Evolutionary conservation across 2,329 filamentous ascomycete genomes (phyloP).

Genomic region (Fragosphaeria purpurea): DNA sequence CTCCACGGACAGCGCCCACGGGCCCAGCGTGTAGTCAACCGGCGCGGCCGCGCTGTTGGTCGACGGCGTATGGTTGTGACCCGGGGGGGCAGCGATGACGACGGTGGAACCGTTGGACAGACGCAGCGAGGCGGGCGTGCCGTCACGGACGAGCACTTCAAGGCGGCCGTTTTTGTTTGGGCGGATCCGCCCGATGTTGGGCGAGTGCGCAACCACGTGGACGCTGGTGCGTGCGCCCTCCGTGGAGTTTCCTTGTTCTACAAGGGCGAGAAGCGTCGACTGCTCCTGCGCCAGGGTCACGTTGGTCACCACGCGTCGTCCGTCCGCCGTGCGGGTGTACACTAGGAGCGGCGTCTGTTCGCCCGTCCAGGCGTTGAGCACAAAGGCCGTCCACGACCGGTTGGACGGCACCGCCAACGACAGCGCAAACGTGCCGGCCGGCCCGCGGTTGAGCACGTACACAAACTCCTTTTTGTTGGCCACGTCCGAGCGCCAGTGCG

Average conservation of each 20-base stretch:
- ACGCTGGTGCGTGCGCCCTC: not conserved
- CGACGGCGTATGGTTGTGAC: not conserved
- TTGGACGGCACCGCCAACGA: conserved; percentile 9
- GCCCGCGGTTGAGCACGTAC: conserved; percentile 25
- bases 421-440: conserved; percentile 10
- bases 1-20: conserved; percentile 2
- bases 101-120: conserved; percentile 3
- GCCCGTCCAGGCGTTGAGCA: conserved; percentile 33
- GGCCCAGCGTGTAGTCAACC: not conserved
- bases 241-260: not conserved
- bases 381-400: conserved; percentile 1
- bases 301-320: conserved; percentile 1
- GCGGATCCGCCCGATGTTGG: conserved; percentile 1
- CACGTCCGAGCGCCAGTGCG: conserved; percentile 24
- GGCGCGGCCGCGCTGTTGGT: too few species aligned
- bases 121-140: conserved; percentile 1
- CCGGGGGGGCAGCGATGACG: not conserved
- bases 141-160: conserved; percentile 1
- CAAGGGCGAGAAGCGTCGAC: conserved; percentile 5
- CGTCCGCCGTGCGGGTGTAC: not conserved
- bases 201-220: conserved; percentile 2
- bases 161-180: not conserved
- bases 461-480: conserved; percentile 22
- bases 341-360: conserved; percentile 19
- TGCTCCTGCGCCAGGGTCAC: conserved; percentile 4